Evolutionary conservation across 352 stramenopile species (phyloP).

Genomic region (Salisapilia sapeloensis): DNA sequence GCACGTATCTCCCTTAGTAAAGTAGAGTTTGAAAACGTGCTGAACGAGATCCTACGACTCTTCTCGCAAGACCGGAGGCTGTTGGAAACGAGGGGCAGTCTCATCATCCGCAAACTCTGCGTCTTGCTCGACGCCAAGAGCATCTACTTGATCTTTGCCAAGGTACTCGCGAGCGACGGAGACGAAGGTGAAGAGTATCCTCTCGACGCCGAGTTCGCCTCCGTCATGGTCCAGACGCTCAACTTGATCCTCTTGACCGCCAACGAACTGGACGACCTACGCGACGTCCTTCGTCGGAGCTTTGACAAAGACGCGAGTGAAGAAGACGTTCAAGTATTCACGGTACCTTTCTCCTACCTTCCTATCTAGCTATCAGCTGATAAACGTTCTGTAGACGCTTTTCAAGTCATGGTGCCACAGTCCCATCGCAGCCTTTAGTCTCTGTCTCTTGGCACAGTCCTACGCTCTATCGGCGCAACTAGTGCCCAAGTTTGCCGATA

Average conservation of each 20-base stretch:
- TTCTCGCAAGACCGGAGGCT: conserved; percentile 82
- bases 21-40: conserved; percentile 82
- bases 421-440: conserved; percentile 91
- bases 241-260: conserved; percentile 98
- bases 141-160: conserved; percentile 96
- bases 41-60: conserved; percentile 91
- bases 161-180: conserved; percentile 78
- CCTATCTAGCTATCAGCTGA: neutral
- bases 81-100: conserved; percentile 89
- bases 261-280: conserved; percentile 88
- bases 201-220: conserved; percentile 88
- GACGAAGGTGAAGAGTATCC: conserved; percentile 17
- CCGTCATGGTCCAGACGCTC: conserved; percentile 98
- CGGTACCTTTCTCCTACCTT: conserved; percentile 8
- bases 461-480: conserved; percentile 95
- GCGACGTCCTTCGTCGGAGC: conserved; percentile 57
- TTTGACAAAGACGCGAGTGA: conserved; percentile 50
- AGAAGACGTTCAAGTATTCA: conserved; percentile 73
- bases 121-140: conserved; percentile 93
- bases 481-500: conserved; percentile 93
- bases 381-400: conserved; percentile 20
- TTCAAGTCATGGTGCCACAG: conserved; percentile 97
- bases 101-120: conserved; percentile 98
- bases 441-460: conserved; percentile 95
- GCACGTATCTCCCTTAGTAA: conserved; percentile 89